Evolutionary conservation across 331 rosid genomes (phyloP).

Genomic region (Quercus phellos): DNA sequence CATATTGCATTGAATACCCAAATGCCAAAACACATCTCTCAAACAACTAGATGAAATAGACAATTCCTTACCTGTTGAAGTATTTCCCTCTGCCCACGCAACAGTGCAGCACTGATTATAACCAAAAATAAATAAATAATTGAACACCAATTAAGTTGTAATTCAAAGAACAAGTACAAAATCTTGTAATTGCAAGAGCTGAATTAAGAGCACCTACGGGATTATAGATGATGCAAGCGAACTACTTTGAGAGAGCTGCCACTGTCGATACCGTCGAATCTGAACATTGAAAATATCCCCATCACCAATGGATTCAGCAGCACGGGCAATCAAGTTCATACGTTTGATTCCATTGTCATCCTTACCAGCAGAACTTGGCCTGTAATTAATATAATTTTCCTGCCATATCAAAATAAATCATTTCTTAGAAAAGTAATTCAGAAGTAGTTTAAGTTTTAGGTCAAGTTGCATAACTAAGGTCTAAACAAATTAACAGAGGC

Average conservation of each 20-base stretch:
- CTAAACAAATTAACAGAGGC: background rate
- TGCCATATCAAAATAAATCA: slow-evolving; percentile 30
- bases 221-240: slow-evolving; percentile 64
- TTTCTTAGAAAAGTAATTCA: slow-evolving; percentile 1
- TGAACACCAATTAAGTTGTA: slow-evolving; percentile 11
- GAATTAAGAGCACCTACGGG: slow-evolving; percentile 59
- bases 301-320: slow-evolving; percentile 91
- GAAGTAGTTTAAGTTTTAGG: background rate
- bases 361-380: slow-evolving; percentile 64
- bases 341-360: slow-evolving; percentile 79
- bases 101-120: slow-evolving; percentile 61
- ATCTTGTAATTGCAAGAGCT: slow-evolving; percentile 16
- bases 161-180: background rate
- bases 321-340: slow-evolving; percentile 77
- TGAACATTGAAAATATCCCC: slow-evolving; percentile 91
- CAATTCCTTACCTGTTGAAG: slow-evolving; percentile 67
- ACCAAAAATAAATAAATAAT: slow-evolving; percentile 17
- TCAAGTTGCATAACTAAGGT: background rate
- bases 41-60: slow-evolving; percentile 4
- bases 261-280: slow-evolving; percentile 88
- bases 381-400: slow-evolving; percentile 92
- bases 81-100: slow-evolving; percentile 84
- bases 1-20: background rate
- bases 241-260: slow-evolving; percentile 95
- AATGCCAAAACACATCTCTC: background rate